Evolutionary conservation across 345 rosid species (phyloP), one percentile per base, ranked within the genome.

Genomic region (Sapria himalayana): DNA sequence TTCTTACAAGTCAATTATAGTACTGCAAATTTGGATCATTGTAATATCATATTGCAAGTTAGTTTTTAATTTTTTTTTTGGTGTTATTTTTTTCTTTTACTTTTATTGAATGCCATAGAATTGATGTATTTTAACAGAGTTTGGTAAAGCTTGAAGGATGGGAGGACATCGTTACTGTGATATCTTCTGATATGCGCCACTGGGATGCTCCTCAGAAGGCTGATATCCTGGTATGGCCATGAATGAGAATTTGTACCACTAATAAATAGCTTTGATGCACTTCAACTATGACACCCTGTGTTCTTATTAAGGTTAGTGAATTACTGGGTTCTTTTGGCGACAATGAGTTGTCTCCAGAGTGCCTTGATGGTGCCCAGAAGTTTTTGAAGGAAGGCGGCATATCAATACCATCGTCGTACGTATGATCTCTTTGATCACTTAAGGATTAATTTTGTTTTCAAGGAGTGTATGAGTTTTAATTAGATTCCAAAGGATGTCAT

Each of bases 351-450:
- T 89, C 98, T 54, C 98, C 98, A 9, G 95, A 89, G 52, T 84
- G 98, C 60, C 92, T 89, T 45, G 98, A 89, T 62, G 98, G 98
- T 57, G 98, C 98, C n/a, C 93, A 89, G 56, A 61, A 80, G 68
- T 82, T 82, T 61, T 45, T 84, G 69, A 89, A 84, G 66, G 45
- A 61, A 57, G 95, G 84, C 48, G 98, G 95, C 46, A 82, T 89
- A 51, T 89, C 98, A 32, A 84, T 89, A 64, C 98, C 98, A 54
- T 70, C 86, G 55, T 74, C 79, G 95, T 84, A 74, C 32, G 98
- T 74, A 41, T 45, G 45, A 38, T 39, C 50, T 46, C 41, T 27
- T 20, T 17, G 20, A 23, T 5, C 25, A 23, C n/a, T n/a, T n/a
- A n/a, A n/a, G n/a, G n/a, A n/a, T n/a, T n/a, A n/a, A n/a, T n/a